phyloP scores from a whole-genome alignment of 1,284 basidiomycete species.

The Apiotrichum veenhuisii region DNA sequence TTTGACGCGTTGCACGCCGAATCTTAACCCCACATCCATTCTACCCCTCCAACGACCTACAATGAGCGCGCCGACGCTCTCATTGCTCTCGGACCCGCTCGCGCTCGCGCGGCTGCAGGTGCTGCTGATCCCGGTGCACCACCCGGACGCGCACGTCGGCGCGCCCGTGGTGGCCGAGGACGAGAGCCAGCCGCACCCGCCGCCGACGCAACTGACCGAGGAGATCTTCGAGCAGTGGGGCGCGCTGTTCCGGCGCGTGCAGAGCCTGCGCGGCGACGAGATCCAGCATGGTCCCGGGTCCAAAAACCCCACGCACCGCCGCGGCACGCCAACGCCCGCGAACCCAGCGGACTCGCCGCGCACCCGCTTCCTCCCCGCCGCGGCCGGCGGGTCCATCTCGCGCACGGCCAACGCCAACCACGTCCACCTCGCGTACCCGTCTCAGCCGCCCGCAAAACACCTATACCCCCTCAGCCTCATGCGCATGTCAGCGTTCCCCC shows the following conservation, averaged over 20 bases:
- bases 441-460: slow-evolving; percentile 34
- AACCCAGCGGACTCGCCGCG: slow-evolving; percentile 14
- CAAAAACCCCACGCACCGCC: not conserved
- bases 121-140: slow-evolving; percentile 46
- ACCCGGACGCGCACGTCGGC: not conserved
- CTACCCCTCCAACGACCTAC: slow-evolving; percentile 25
- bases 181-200: not conserved
- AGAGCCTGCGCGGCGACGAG: slow-evolving; percentile 41
- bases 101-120: slow-evolving; percentile 45
- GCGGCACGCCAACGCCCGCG: not conserved
- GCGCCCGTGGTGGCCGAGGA: not conserved
- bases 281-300: slow-evolving; percentile 16
- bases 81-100: slow-evolving; percentile 40
- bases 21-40: not conserved
- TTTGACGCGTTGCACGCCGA: not conserved
- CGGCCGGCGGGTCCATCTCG: slow-evolving; percentile 25
- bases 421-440: slow-evolving; percentile 39
- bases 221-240: slow-evolving; percentile 30
- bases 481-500: slow-evolving; percentile 37
- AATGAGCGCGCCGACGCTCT: slow-evolving; percentile 22
- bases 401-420: slow-evolving; percentile 34
- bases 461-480: slow-evolving; percentile 39
- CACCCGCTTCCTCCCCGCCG: slow-evolving; percentile 32
- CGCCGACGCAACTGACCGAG: slow-evolving; percentile 19
- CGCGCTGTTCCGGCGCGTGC: slow-evolving; percentile 30